These are phyloP conservation scores for Pinus tabuliformis DNA, from an alignment of 75 land plant genomes.

Conservation along the genomic window DNA sequence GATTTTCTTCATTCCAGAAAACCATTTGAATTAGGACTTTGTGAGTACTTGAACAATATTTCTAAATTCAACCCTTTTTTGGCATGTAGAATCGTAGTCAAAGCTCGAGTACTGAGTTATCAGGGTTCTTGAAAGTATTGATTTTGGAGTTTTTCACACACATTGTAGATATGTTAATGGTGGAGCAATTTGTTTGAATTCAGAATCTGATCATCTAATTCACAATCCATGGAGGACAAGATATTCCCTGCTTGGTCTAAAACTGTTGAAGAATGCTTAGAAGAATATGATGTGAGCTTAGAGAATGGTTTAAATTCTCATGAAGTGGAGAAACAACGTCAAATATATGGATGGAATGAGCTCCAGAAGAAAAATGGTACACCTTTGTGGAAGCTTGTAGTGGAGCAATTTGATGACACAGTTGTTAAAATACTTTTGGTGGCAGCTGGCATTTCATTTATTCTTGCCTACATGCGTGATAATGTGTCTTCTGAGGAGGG, in stretches of 20 bases:
- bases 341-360: slow-evolving; percentile 73
- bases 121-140: too few relatives aligned
- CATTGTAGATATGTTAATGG: too few relatives aligned
- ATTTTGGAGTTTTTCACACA: too few relatives aligned
- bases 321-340: slow-evolving; percentile 14
- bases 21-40: slow-evolving; percentile 19
- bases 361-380: slow-evolving; percentile 62
- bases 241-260: slow-evolving; percentile 71
- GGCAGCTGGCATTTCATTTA: slow-evolving; percentile 72
- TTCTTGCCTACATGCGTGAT: slow-evolving; percentile 54
- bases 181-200: too few relatives aligned
- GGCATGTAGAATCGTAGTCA: too few relatives aligned
- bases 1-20: too few relatives aligned
- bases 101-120: too few relatives aligned
- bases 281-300: slow-evolving; percentile 46
- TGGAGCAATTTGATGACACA: slow-evolving; percentile 83
- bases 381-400: slow-evolving; percentile 69
- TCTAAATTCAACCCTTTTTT: too few relatives aligned
- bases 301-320: slow-evolving; percentile 48
- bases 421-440: slow-evolving; percentile 68
- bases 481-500: slow-evolving; percentile 37
- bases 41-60: too few relatives aligned
- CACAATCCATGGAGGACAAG: slow-evolving; percentile 24
- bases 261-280: slow-evolving; percentile 67
- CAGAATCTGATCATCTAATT: too few relatives aligned